phyloP scores from a whole-genome alignment of 306 rosid genomes.

The Comarum palustre region DNA sequence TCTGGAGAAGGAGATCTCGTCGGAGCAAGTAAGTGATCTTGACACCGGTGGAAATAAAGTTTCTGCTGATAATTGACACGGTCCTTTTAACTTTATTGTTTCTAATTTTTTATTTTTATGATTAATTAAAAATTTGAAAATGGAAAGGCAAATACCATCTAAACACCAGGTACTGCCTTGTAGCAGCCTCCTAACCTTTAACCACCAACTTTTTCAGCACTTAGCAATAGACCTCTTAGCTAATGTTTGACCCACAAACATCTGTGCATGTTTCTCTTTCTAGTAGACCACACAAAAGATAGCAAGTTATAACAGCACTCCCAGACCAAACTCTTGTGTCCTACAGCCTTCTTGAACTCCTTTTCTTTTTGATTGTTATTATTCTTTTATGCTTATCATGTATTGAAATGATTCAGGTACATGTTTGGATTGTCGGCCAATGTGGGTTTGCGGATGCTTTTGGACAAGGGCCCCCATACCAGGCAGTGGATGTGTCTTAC shows the following conservation, averaged over 20 bases:
- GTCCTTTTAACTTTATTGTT: neutral
- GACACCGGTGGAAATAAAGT: neutral
- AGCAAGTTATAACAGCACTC: neutral
- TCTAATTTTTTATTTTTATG: neutral
- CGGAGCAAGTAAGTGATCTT: constrained; percentile 78
- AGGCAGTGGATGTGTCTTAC: constrained; percentile 79
- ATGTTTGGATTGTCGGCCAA: constrained; percentile 56
- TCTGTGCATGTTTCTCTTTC: neutral
- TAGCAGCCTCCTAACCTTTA: neutral
- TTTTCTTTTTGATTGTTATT: neutral
- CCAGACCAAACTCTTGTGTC: neutral
- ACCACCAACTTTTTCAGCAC: neutral
- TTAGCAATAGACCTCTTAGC: neutral
- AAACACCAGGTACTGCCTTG: neutral
- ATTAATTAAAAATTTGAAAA: neutral
- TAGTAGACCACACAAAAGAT: neutral
- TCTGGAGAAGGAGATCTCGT: constrained; percentile 75
- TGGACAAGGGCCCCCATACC: constrained; percentile 52
- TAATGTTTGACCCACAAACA: neutral
- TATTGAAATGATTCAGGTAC: constrained; percentile 51
- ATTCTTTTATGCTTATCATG: constrained; percentile 4
- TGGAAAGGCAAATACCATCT: neutral
- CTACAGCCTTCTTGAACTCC: neutral
- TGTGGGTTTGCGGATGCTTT: constrained; percentile 71
- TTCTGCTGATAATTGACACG: neutral